These are phyloP conservation scores for Odonthalia washingtoniensis DNA, from an alignment of 31 red algal genomes.

Conservation along the genomic window DNA sequence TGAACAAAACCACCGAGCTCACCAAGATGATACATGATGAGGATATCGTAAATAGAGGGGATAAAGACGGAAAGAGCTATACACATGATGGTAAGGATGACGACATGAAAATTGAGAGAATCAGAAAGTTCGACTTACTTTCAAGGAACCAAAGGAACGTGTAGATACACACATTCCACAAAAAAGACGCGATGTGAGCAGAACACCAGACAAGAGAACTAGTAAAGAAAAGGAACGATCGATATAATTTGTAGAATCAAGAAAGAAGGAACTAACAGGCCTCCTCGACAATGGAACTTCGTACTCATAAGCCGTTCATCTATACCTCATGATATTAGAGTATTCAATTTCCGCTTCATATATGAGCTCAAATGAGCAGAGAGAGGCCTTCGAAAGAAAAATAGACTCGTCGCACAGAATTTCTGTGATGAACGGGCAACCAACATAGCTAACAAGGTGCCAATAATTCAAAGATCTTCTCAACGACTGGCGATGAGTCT, in stretches of 20 bases:
- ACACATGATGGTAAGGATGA: background rate
- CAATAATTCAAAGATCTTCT: background rate
- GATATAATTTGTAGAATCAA: background rate
- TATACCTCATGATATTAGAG: background rate
- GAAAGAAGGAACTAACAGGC: background rate
- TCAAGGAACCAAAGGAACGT: background rate
- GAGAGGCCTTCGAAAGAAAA: background rate
- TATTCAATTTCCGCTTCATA: background rate
- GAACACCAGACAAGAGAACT: background rate
- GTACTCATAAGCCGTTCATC: background rate
- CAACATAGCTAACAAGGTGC: background rate
- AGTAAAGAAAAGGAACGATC: background rate
- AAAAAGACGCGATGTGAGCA: background rate
- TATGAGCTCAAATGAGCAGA: background rate
- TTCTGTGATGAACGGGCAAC: background rate
- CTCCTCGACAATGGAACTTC: background rate
- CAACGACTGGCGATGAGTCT: background rate
- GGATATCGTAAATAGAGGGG: too few relatives aligned
- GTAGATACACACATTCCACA: background rate
- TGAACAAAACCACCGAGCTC: background rate
- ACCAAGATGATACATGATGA: background rate
- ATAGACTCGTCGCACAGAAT: background rate
- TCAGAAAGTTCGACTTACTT: background rate
- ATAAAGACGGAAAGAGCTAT: background rate
- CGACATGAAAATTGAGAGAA: too few relatives aligned